Base-by-base conservation (phyloP, 73 alveolate species). In the Paramecium primaurelia region DNA sequence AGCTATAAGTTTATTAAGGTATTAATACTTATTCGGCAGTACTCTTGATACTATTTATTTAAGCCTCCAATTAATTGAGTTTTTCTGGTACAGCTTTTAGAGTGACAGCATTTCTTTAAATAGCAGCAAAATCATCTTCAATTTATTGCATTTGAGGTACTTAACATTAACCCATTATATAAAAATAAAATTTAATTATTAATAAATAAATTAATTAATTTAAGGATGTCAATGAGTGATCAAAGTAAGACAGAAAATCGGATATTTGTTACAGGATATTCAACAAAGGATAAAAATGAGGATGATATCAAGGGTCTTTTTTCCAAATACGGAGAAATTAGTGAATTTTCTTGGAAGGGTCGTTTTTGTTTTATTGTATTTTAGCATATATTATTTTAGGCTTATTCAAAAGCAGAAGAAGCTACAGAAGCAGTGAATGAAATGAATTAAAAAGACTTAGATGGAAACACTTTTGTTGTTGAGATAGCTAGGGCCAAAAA, bases 321-420 rank as follows among this genome's bases (percentile, higher is more conserved):
- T 28, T 22, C 71, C 32, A 45, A 80, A 49, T 80, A 42, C 18
- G 91, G 91, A 25, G 75, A 42, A 22, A 80, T 80, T 32, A 47
- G 71, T 44, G 91, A 80, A 42, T 80, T 80, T 36, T 80, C 91
- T 45, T 80, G 91, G 91, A 80, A 80, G 45, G 91, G 91, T 44
- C 71, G 91, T 26, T 80, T 80, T 80, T 80, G 91, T 36, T 80
- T 80, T 22, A 80, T 80, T 44, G 91, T 80, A 80, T 18, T 45
- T 26, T 26, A 9, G 60, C 58, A 25, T 80, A 10, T 32, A 45
- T 47, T 32, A 45, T 45, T 2, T 40, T 26, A 80, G 71, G 91
- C 91, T 26, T 80, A 80, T 80, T 40, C 91, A 42, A 80, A 80
- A 45, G 71, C 44, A 10, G 73, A 47, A 28, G 91, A 80, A 42